Conservation (phyloP, 805 yeast genomes). For the Lipomyces kockii region DNA sequence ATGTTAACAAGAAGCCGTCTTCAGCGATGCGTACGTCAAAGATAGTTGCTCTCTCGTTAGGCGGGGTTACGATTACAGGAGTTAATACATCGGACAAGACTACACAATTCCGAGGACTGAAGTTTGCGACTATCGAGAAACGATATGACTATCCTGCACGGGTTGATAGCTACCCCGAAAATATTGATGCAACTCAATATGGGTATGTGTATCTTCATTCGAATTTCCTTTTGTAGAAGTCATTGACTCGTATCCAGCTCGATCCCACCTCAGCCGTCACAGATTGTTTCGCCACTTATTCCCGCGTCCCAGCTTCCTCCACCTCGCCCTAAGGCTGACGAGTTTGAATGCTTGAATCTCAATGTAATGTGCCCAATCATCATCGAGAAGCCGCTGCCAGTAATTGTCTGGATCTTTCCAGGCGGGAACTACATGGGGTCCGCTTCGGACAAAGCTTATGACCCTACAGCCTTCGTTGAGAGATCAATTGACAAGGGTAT, state of each 20-base stretch:
- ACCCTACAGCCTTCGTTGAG: slow-evolving; percentile 41
- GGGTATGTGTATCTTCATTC: slow-evolving; percentile 19
- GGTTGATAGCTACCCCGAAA: slow-evolving; percentile 20
- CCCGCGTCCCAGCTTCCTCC: slow-evolving; percentile 30
- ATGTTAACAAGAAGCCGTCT: too few species aligned
- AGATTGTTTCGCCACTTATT: slow-evolving; percentile 17
- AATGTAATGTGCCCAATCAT: slow-evolving; percentile 41
- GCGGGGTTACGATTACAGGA: slow-evolving; percentile 29
- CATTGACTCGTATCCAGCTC: slow-evolving; percentile 15
- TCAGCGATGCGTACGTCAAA: not conserved
- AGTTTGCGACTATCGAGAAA: slow-evolving; percentile 23
- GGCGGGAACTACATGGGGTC: slow-evolving; percentile 31
- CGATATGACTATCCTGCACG: slow-evolving; percentile 31
- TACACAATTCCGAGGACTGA: slow-evolving; percentile 30
- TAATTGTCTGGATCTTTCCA: slow-evolving; percentile 35
- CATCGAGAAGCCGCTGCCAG: slow-evolving; percentile 19
- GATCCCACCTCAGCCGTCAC: slow-evolving; percentile 33
- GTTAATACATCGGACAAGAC: slow-evolving; percentile 12
- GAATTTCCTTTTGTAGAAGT: not conserved
- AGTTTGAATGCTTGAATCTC: slow-evolving; percentile 44
- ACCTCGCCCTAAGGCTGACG: slow-evolving; percentile 36
- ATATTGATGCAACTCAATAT: slow-evolving; percentile 30
- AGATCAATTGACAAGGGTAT: slow-evolving; percentile 33
- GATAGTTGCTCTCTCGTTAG: slow-evolving; percentile 27
- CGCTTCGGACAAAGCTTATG: slow-evolving; percentile 33